Evolutionary conservation across 2,329 filamentous ascomycete genomes (phyloP).

Genomic region (Aspergillus eucalypticola): DNA sequence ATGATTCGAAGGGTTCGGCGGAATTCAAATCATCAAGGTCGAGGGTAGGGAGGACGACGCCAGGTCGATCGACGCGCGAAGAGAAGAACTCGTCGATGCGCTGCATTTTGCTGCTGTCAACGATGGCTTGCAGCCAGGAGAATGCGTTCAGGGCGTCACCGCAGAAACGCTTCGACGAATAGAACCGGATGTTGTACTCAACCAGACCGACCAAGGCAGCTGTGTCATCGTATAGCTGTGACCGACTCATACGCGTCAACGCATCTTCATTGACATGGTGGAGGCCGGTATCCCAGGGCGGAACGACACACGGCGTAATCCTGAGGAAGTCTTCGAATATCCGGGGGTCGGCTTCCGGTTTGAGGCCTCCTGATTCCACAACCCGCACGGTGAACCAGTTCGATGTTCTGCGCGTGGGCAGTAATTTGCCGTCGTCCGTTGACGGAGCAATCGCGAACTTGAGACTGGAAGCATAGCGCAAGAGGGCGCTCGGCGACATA

Average conservation of each 20-base stretch:
- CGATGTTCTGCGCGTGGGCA: conserved; percentile 31
- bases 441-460: conserved; percentile 16
- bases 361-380: conserved; percentile 51
- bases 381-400: conserved; percentile 51
- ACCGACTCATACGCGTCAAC: conserved; percentile 25
- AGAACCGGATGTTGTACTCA: conserved; percentile 34
- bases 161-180: conserved; percentile 26
- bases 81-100: conserved; percentile 39
- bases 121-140: conserved; percentile 35
- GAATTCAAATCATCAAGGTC: conserved; percentile 20
- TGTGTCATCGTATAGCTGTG: conserved; percentile 37
- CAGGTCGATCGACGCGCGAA: conserved; percentile 20
- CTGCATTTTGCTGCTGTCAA: conserved; percentile 38
- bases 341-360: conserved; percentile 48
- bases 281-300: conserved; percentile 33
- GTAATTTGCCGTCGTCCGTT: conserved; percentile 24
- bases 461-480: conserved; percentile 24
- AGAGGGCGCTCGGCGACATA: conserved; percentile 33
- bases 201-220: conserved; percentile 35
- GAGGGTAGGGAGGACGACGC: conserved; percentile 19
- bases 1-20: conserved; percentile 27
- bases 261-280: conserved; percentile 20
- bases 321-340: conserved; percentile 45
- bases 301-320: conserved; percentile 29
- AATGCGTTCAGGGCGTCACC: conserved; percentile 32